phyloP scores from a whole-genome alignment of 345 rosid genomes.

The Euphorbia pulcherrima region DNA sequence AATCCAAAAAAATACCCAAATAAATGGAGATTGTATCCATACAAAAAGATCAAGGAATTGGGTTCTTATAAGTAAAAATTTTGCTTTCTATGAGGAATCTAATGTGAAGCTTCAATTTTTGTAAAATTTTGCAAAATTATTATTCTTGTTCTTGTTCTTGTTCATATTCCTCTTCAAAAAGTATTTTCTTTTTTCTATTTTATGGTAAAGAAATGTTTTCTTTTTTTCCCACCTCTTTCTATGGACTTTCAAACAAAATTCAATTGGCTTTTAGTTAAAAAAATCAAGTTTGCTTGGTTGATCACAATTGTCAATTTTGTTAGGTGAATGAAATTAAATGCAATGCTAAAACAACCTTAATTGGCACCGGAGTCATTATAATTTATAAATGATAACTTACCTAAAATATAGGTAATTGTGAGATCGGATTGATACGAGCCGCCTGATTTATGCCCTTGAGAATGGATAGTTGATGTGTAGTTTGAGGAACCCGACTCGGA shows the following conservation, averaged over 20 bases:
- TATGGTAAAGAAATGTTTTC: slow-evolving; percentile 11
- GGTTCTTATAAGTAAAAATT: slow-evolving; percentile 27
- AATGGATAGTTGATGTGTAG: too few relatives aligned
- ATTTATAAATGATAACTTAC: too few relatives aligned
- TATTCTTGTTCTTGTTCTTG: slow-evolving; percentile 36
- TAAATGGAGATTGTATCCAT: slow-evolving; percentile 28
- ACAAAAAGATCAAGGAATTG: slow-evolving; percentile 28
- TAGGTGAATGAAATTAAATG: too few relatives aligned
- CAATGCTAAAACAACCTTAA: too few relatives aligned
- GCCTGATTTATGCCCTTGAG: too few relatives aligned
- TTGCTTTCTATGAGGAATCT: slow-evolving; percentile 16
- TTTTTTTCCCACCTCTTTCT: slow-evolving; percentile 6
- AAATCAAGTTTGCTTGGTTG: too few relatives aligned
- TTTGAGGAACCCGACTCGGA: too few relatives aligned
- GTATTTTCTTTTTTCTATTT: slow-evolving; percentile 27
- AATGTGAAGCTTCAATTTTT: slow-evolving; percentile 16
- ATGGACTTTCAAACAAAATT: slow-evolving; percentile 20
- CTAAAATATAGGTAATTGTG: too few relatives aligned
- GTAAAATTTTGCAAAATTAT: slow-evolving; percentile 24
- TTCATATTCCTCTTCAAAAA: slow-evolving; percentile 19
- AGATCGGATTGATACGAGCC: too few relatives aligned
- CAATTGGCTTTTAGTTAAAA: slow-evolving; percentile 18
- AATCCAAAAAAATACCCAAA: not conserved
- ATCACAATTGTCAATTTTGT: too few relatives aligned
- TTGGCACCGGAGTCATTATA: too few relatives aligned